Percentiles rank a stretch among this genome's conserved stretches.
phyloP scores from a whole-genome alignment of 768 basidiomycete species.

The Amanita pseudoporphyria region DNA sequence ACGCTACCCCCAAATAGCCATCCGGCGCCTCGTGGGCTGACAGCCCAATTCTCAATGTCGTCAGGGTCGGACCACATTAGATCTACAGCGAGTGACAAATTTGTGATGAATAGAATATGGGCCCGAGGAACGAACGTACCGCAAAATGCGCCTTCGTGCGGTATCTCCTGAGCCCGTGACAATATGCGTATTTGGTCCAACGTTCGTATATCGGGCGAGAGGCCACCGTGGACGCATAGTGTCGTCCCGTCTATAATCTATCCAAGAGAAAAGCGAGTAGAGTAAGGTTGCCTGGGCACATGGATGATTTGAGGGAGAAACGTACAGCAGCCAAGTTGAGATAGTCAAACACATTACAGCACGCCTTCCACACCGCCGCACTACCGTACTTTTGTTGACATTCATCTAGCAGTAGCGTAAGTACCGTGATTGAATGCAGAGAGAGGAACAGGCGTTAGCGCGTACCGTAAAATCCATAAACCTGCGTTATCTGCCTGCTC shows the following conservation, averaged over 20 bases:
- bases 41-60: conserved; percentile 93
- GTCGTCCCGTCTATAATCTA: conserved; percentile 92
- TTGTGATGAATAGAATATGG: neutral
- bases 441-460: neutral
- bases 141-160: conserved; percentile 98
- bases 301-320: neutral
- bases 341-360: conserved; percentile 94
- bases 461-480: conserved; percentile 96
- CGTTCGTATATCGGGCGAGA: conserved; percentile 93
- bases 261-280: too few species aligned
- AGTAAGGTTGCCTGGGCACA: neutral
- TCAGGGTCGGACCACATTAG: conserved; percentile 99
- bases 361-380: conserved; percentile 93
- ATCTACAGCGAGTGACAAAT: conserved; percentile 36
- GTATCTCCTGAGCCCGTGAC: conserved; percentile 94
- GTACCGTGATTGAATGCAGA: neutral
- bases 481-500: conserved; percentile 95
- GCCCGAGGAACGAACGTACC: conserved; percentile 30
- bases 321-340: conserved; percentile 88
- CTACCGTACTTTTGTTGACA: conserved; percentile 98
- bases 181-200: conserved; percentile 91
- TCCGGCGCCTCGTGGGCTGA: conserved; percentile 92
- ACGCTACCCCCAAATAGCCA: conserved; percentile 89
- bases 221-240: conserved; percentile 91
- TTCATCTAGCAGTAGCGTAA: conserved; percentile 49